Evolutionary conservation across 257 asterid species (phyloP).

Genomic region (Penstemon eatonii): DNA sequence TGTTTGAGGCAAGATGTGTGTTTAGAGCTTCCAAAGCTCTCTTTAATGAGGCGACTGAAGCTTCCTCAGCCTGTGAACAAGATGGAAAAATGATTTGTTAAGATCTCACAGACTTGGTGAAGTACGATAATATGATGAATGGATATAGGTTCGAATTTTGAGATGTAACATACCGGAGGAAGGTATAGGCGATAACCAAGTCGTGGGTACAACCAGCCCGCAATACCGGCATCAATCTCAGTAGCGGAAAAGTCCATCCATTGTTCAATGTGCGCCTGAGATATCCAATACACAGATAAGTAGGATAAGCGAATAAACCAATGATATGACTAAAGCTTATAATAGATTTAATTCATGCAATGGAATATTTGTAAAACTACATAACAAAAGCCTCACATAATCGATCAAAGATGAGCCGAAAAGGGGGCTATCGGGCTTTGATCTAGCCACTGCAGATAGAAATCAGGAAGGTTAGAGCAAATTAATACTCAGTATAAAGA

Average conservation of each 20-base stretch:
- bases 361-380: background rate
- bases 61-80: slow-evolving; percentile 65
- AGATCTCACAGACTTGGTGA: background rate
- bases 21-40: slow-evolving; percentile 71
- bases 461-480: slow-evolving; percentile 21
- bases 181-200: slow-evolving; percentile 47
- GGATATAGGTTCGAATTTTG: background rate
- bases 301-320: background rate
- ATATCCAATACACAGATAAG: background rate
- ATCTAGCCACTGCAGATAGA: slow-evolving; percentile 43
- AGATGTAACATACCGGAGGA: slow-evolving; percentile 53
- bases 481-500: background rate
- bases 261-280: slow-evolving; percentile 74
- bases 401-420: slow-evolving; percentile 69
- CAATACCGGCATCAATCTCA: slow-evolving; percentile 53
- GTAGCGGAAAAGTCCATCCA: slow-evolving; percentile 76
- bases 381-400: slow-evolving; percentile 46
- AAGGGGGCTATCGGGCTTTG: slow-evolving; percentile 58
- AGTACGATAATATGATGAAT: background rate
- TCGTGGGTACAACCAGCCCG: slow-evolving; percentile 65
- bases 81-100: background rate
- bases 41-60: slow-evolving; percentile 56
- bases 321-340: slow-evolving; percentile 6
- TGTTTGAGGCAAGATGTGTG: slow-evolving; percentile 65
- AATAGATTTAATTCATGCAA: background rate